A percentile compares a stretch with the other conserved stretches of the same genome.
Conservation (phyloP, 1,284 basidiomycete species). For the Tetrapyrgos nigripes region DNA sequence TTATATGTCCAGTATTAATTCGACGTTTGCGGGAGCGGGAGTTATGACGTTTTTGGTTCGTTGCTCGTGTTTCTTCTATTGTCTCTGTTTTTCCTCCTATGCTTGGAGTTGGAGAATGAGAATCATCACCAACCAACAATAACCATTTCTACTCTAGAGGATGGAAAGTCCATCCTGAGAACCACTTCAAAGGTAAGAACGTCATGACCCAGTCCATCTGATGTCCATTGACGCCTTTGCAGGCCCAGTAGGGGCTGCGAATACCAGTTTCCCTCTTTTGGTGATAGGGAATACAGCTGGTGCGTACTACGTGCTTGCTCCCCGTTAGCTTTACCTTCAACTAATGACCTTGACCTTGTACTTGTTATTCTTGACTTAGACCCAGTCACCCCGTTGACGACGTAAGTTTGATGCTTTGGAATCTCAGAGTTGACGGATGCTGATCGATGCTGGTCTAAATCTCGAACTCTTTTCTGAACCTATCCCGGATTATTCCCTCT, state of each 20-base stretch:
- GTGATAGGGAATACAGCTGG: conserved; percentile 27
- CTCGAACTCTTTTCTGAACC: too few relatives aligned
- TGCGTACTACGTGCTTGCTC: not conserved
- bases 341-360: conserved; percentile 42
- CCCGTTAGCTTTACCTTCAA: too few relatives aligned
- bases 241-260: conserved; percentile 26
- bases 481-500: not conserved
- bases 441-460: too few relatives aligned
- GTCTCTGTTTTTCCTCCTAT: not conserved
- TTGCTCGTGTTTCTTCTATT: conserved; percentile 1
- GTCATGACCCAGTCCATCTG: not conserved
- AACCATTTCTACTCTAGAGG: conserved; percentile 25
- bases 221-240: not conserved
- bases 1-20: conserved; percentile 1
- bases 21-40: not conserved
- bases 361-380: conserved; percentile 41
- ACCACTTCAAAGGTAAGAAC: conserved; percentile 37
- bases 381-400: too few relatives aligned
- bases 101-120: not conserved
- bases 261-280: conserved; percentile 26
- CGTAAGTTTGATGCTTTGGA: too few relatives aligned
- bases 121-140: too few relatives aligned
- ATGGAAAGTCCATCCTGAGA: conserved; percentile 35
- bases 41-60: not conserved
- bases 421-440: too few relatives aligned